Percentiles rank a stretch among this genome's conserved stretches.
Conservation (phyloP, 2,329 filamentous ascomycete species). For the Passalora sequoiae region DNA sequence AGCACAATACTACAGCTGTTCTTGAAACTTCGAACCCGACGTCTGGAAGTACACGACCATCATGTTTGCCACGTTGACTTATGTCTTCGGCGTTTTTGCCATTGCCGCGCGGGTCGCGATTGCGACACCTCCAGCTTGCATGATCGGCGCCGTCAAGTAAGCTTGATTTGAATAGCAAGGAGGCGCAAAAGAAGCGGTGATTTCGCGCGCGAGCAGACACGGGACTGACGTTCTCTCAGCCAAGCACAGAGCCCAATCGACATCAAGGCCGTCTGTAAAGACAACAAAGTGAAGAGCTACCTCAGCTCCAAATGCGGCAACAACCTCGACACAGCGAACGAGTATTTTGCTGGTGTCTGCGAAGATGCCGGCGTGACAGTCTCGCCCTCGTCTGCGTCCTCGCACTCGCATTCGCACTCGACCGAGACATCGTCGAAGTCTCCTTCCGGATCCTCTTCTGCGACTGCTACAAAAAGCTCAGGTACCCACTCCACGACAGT, state of each 20-base stretch:
- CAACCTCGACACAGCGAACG: conserved; percentile 27
- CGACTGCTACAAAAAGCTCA: conserved; percentile 11
- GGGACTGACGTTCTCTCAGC: conserved; percentile 23
- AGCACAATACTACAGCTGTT: background rate
- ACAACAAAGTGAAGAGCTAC: conserved; percentile 25
- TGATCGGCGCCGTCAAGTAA: conserved; percentile 49
- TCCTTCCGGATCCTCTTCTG: too few species aligned
- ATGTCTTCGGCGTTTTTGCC: conserved; percentile 43
- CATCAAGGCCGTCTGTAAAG: conserved; percentile 31
- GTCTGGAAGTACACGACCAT: conserved; percentile 16
- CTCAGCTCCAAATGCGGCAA: conserved; percentile 30
- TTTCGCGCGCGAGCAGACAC: background rate
- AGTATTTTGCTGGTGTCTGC: conserved; percentile 31
- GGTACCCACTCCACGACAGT: conserved; percentile 10
- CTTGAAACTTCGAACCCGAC: background rate
- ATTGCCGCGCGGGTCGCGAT: conserved; percentile 40
- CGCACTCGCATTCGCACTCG: conserved; percentile 7
- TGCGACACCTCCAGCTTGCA: conserved; percentile 47
- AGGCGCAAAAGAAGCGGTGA: conserved; percentile 6
- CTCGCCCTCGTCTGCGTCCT: conserved; percentile 11
- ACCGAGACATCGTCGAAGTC: background rate
- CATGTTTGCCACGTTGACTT: conserved; percentile 45
- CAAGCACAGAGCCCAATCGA: conserved; percentile 29
- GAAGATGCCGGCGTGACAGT: conserved; percentile 30
- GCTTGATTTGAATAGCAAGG: conserved; percentile 15